phyloP scores from a whole-genome alignment of 495 filamentous ascomycete genomes.

The Choiromyces venosus region DNA sequence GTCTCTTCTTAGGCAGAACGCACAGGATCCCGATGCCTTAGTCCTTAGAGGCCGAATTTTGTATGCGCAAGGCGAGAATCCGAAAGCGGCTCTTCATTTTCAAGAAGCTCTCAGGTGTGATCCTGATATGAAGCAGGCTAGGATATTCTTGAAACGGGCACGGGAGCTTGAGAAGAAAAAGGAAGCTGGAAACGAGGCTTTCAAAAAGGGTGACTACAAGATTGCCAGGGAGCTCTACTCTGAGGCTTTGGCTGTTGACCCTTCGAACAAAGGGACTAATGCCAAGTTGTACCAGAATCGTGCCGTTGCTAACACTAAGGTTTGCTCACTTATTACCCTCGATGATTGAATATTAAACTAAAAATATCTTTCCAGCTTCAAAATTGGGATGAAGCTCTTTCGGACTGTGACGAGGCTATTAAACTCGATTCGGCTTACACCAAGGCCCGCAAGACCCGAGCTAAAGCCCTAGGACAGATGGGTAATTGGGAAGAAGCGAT shows the following conservation, averaged over 20 bases:
- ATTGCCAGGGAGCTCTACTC: constrained; percentile 77
- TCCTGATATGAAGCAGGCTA: constrained; percentile 75
- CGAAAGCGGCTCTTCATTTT: constrained; percentile 90
- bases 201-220: constrained; percentile 75
- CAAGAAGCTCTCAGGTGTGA: constrained; percentile 83
- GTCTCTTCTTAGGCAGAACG: constrained; percentile 74
- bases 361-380: constrained; percentile 55
- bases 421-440: constrained; percentile 74
- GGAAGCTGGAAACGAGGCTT: constrained; percentile 83
- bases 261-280: constrained; percentile 84
- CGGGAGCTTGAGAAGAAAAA: constrained; percentile 82
- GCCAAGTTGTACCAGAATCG: constrained; percentile 91
- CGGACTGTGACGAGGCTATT: constrained; percentile 82
- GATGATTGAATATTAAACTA: constrained; percentile 10
- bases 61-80: constrained; percentile 88
- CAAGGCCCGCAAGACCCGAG: constrained; percentile 89
- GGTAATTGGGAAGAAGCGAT: constrained; percentile 90
- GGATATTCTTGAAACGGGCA: constrained; percentile 39
- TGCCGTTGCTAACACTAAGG: constrained; percentile 66
- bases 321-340: constrained; percentile 20
- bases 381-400: constrained; percentile 69
- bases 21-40: constrained; percentile 85
- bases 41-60: constrained; percentile 80
- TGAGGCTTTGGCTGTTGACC: constrained; percentile 80
- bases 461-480: constrained; percentile 73